Evolutionary conservation across 805 yeast species (phyloP), one percentile per base, ranked within the genome.

Genomic region (Phaffomyces opuntiae): DNA sequence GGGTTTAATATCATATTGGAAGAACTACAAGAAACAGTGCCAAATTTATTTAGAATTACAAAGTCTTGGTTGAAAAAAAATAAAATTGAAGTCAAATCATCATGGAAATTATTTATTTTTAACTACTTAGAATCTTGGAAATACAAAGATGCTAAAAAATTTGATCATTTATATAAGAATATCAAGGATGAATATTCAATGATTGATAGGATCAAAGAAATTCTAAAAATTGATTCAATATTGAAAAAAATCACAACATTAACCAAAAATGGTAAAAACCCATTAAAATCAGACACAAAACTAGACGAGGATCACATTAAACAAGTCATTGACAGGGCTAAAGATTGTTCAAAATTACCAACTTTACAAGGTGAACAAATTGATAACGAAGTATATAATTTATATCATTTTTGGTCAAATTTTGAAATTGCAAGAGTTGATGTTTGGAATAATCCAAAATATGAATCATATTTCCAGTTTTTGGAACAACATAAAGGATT

Each of bases 321-420:
- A 25, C 55, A 62, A 36, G 52, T 80, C 5, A 59, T 77, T 3
- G 61, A 59, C 11, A 64, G 68, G 43, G 55, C 59, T 7, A 67
- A 76, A 5, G 59, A 60, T 13, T 57, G 63, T 29, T 49, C 58
- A 12, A 64, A 65, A 3, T 49, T 69, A 13, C 62, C 62, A 0
- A n/a, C 47, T 1, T 47, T 61, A 21, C 61, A 57, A 48, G 77
- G 76, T 37, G 89, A 87, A 54, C 68, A 77, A 48, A 77, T 81
- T 60, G 78, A 81, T 46, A 73, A 77, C 26, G 81, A 82, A 54
- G 82, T 78, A 49, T 89, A 81, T 63, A 87, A 84, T 58, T 53
- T 85, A 51, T 84, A 93, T 55, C 96, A 89, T 65, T 89, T 89
- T 64, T 88, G 96, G 96, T 79, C 93, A 31, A 89, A 88, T 66